phyloP scores from a whole-genome alignment of 2,329 filamentous ascomycete species.

The Sphaerulina vaccinii region DNA sequence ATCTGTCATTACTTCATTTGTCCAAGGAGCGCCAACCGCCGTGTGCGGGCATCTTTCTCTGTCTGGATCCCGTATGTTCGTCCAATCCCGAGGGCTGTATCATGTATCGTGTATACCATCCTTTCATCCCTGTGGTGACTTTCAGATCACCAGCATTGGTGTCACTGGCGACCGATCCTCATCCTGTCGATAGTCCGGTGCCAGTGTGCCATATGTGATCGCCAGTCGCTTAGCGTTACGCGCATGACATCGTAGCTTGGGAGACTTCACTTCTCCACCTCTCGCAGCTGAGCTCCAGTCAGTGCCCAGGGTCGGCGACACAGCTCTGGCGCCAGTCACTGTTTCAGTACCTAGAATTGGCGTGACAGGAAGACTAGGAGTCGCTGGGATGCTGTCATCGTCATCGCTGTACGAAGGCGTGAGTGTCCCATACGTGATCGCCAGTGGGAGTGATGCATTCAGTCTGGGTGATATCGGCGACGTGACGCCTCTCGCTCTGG shows the following conservation, averaged over 20 bases:
- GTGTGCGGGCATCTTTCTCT: too few relatives aligned
- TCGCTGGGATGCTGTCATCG: neutral
- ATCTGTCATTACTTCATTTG: too few relatives aligned
- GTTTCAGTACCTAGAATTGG: neutral
- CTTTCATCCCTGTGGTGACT: too few relatives aligned
- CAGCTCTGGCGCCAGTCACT: too few relatives aligned
- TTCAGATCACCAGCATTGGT: neutral
- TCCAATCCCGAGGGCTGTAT: too few relatives aligned
- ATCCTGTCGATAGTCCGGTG: neutral
- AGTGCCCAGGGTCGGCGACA: too few relatives aligned
- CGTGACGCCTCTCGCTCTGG: neutral
- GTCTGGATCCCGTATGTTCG: too few relatives aligned
- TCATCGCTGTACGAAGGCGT: neutral
- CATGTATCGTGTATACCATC: too few relatives aligned
- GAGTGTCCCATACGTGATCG: neutral
- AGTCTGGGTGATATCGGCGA: neutral
- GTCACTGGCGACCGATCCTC: slow-evolving; percentile 1
- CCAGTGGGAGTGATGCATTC: neutral
- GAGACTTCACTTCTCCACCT: neutral
- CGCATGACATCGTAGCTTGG: neutral
- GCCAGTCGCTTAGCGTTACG: neutral
- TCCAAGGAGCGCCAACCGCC: too few relatives aligned
- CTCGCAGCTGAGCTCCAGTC: too few relatives aligned
- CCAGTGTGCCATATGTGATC: neutral
- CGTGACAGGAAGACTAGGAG: neutral